Conservation (phyloP, 305 asterid species). For the Rubia tinctorum region DNA sequence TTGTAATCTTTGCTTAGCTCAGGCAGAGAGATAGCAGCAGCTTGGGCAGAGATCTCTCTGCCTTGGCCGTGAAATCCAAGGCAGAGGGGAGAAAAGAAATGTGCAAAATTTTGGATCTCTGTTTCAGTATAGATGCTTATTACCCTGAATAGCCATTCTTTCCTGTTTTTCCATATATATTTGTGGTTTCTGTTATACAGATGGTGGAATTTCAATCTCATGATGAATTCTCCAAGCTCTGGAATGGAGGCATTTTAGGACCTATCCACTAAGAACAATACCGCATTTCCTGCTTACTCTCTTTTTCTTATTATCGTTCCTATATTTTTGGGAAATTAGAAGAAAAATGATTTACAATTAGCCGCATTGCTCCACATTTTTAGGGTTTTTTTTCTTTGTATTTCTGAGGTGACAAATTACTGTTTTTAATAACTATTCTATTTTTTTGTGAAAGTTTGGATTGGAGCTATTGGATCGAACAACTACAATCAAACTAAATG, state of each 20-base stretch:
- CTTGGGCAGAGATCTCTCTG: slow-evolving; percentile 40
- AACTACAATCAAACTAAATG: no score
- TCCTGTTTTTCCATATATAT: neutral
- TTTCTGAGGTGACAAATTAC: neutral
- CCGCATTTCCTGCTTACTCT: neutral
- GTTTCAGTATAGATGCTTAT: slow-evolving; percentile 7
- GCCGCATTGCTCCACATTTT: neutral
- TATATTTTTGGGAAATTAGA: neutral
- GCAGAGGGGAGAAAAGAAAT: slow-evolving; percentile 36
- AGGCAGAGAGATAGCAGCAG: slow-evolving; percentile 13
- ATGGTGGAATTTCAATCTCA: slow-evolving; percentile 16
- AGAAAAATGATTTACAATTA: neutral
- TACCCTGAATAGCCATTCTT: neutral
- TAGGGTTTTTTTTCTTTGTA: neutral
- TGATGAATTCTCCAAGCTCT: slow-evolving; percentile 30
- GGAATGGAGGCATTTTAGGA: slow-evolving; percentile 68
- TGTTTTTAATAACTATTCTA: neutral
- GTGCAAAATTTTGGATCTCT: neutral
- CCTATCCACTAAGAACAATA: slow-evolving; percentile 17
- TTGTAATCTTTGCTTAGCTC: neutral
- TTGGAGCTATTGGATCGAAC: no score
- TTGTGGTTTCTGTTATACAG: neutral
- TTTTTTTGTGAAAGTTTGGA: no score
- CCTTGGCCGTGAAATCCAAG: slow-evolving; percentile 65
- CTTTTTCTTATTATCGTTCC: no score